phyloP scores from a whole-genome alignment of 2,329 filamentous ascomycete species.

The Ophiostoma perfectum region DNA sequence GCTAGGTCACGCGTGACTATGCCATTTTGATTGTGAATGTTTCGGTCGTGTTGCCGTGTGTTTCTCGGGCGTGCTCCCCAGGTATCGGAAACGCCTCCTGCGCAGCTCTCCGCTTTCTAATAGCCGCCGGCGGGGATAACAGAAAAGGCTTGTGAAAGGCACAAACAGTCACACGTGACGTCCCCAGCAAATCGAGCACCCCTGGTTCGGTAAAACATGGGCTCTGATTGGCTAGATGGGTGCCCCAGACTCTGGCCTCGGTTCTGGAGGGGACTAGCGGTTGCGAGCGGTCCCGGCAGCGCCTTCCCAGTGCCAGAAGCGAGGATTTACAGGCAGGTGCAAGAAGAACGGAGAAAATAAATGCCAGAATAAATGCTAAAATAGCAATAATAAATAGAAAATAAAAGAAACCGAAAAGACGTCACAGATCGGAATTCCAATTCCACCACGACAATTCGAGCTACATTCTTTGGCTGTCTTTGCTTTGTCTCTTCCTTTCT shows the following conservation, averaged over 20 bases:
- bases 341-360: no score
- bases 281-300: conserved; percentile 3
- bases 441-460: not conserved
- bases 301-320: not conserved
- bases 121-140: not conserved
- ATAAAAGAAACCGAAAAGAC: not conserved
- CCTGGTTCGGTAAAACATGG: conserved; percentile 24
- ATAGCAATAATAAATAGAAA: not conserved
- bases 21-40: not conserved
- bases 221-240: conserved; percentile 22
- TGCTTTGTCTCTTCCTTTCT: not conserved
- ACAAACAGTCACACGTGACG: not conserved
- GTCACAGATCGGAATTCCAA: not conserved
- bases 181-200: no score
- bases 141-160: not conserved
- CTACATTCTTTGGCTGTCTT: not conserved
- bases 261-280: not conserved
- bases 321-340: not conserved
- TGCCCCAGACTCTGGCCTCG: conserved; percentile 7
- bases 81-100: not conserved
- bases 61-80: not conserved
- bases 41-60: not conserved
- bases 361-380: not conserved
- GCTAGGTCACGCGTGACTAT: no score
- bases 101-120: not conserved